A percentile compares a stretch with the other conserved stretches of the same genome.
Evolutionary conservation across 768 basidiomycete species (phyloP).

Genomic region (Sarcomyxa edulis): DNA sequence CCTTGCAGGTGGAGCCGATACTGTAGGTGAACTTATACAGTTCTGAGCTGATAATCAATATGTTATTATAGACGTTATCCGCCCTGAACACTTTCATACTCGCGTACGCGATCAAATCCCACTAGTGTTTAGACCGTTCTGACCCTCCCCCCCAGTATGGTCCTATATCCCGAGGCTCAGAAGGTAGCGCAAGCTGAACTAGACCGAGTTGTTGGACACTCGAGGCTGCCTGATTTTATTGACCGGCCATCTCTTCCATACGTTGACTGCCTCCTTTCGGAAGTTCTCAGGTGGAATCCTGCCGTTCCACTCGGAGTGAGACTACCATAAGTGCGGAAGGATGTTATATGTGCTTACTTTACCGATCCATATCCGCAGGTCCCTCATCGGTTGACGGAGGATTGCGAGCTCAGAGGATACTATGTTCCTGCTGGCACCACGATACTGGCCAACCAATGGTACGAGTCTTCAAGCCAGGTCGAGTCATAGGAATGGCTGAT

Average conservation of each 20-base stretch:
- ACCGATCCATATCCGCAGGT: too few species aligned
- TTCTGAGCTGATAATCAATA: too few species aligned
- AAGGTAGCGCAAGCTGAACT: slow-evolving; percentile 30
- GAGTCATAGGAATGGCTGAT: neutral
- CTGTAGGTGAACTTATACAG: too few species aligned
- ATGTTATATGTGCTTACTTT: neutral
- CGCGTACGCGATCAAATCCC: too few species aligned
- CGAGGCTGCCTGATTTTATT: slow-evolving; percentile 34
- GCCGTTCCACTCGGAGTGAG: too few species aligned
- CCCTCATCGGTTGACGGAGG: too few species aligned
- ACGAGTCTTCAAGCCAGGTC: neutral
- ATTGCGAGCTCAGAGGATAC: slow-evolving; percentile 30
- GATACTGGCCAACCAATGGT: slow-evolving; percentile 18
- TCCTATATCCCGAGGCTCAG: slow-evolving; percentile 34
- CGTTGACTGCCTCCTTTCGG: slow-evolving; percentile 30
- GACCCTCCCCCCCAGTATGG: slow-evolving; percentile 33
- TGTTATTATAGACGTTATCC: too few species aligned
- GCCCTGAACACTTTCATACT: too few species aligned
- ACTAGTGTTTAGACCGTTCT: slow-evolving; percentile 32
- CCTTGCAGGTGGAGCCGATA: slow-evolving; percentile 11
- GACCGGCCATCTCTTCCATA: slow-evolving; percentile 31
- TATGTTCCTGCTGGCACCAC: slow-evolving; percentile 28
- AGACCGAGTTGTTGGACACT: slow-evolving; percentile 25
- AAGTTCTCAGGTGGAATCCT: too few species aligned
- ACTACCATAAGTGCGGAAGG: slow-evolving; percentile 25